Evolutionary conservation across 2,329 filamentous ascomycete genomes (phyloP), one percentile per base, ranked within the genome.

Genomic region (Cytospora piceae): DNA sequence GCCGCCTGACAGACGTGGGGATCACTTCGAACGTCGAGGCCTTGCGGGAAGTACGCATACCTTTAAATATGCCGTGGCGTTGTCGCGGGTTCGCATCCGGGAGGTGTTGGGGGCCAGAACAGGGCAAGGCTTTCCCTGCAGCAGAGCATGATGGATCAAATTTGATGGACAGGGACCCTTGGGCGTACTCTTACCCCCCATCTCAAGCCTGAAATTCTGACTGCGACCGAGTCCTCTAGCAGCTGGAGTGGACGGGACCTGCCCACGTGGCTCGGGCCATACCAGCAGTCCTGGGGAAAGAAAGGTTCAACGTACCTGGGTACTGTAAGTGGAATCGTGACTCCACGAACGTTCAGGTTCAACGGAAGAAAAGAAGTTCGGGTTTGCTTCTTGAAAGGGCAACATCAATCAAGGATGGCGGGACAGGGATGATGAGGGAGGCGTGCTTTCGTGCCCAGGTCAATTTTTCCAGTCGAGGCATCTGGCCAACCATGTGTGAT

Each of bases 361-460:
- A 20, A 34, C 11, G 29, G 42, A 31, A 22, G 29, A 12, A 17
- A 27, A 37, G n/a, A n/a, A 6, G 31, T 15, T 31, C 37, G 42
- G 27, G 42, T 37, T 57, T 63, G 39, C 17, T 63, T 37, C 61
- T 57, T 6, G 53, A 57, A 57, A 46, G n/a, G 61, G 61, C 22
- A 63, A 51, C 53, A 57, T 51, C 31, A 63, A 37, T 63, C 53
- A 53, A 46, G 61, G 56, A 63, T 52, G 52, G 53, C 22, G 46
- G 17, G n/a, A 29, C 29, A 34, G 61, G 29, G 27, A 24, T 39
- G 60, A 22, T 37, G 37, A 14, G 56, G 15, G 14, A 34, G 39
- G 39, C 37, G 39, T n/a, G 34, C 34, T 37, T 37, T 37, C 34
- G 11, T 15, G 34, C 34, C 34, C 11, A 37, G 12, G 34, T 37